Percentiles rank a stretch among this genome's conserved stretches.
phyloP scores from a whole-genome alignment of 208 protist genomes.

The Vickermania ingenoplastis region DNA sequence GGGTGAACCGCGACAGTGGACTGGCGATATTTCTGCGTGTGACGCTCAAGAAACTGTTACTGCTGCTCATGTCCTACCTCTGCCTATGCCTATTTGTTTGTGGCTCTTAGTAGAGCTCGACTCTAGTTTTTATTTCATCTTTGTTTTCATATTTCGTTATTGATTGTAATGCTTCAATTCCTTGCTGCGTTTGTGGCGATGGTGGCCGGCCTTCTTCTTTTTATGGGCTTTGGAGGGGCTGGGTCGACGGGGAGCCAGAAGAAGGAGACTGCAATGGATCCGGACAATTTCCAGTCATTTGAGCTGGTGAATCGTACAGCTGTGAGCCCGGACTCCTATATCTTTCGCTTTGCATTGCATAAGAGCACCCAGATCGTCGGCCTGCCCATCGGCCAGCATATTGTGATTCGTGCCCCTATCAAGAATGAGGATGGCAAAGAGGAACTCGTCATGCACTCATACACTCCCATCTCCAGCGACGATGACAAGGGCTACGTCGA shows the following conservation, averaged over 20 bases:
- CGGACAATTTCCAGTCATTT: conserved; percentile 41
- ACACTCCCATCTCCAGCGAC: conserved; percentile 87
- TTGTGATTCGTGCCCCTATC: conserved; percentile 43
- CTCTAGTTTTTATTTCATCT: too few species aligned
- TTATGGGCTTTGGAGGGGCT: too few species aligned
- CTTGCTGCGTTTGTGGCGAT: too few species aligned
- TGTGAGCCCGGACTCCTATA: conserved; percentile 56
- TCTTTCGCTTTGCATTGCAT: conserved; percentile 80
- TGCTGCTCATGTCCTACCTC: too few species aligned
- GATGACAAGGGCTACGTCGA: conserved; percentile 88
- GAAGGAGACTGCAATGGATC: conserved; percentile 50
- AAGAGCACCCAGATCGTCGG: conserved; percentile 36
- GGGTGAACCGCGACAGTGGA: too few species aligned
- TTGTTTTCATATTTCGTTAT: too few species aligned
- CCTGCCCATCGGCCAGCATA: conserved; percentile 77
- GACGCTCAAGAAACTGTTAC: too few species aligned
- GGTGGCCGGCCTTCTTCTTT: too few species aligned
- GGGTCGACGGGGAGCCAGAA: background rate
- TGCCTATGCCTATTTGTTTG: too few species aligned
- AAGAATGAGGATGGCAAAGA: conserved; percentile 14
- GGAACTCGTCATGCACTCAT: conserved; percentile 71
- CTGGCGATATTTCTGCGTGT: too few species aligned
- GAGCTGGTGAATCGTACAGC: conserved; percentile 40
- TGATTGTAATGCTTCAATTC: too few species aligned
- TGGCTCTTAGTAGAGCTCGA: too few species aligned